phyloP scores from a whole-genome alignment of 2,329 filamentous ascomycete genomes.

The Pezicula rhizophila region DNA sequence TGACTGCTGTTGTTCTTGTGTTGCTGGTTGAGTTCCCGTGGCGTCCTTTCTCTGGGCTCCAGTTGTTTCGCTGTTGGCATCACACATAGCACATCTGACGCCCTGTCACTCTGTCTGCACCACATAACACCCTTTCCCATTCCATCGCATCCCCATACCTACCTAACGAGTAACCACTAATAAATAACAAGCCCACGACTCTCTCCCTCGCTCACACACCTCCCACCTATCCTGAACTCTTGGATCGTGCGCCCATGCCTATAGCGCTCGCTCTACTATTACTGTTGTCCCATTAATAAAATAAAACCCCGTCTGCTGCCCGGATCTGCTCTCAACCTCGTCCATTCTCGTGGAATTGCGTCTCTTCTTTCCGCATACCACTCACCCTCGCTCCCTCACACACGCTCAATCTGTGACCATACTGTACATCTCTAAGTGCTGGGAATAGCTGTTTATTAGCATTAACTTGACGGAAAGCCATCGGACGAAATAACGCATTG shows the following conservation, averaged over 20 bases:
- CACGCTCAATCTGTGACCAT: too few species aligned
- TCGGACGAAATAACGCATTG: not conserved
- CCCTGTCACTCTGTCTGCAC: not conserved
- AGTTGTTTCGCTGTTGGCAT: not conserved
- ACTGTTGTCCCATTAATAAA: not conserved
- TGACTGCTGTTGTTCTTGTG: not conserved
- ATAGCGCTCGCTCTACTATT: not conserved
- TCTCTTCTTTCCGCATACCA: not conserved
- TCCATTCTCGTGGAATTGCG: not conserved
- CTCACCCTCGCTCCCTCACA: not conserved
- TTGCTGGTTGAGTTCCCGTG: not conserved
- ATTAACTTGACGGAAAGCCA: too few species aligned
- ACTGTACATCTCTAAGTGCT: too few species aligned
- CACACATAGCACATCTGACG: not conserved
- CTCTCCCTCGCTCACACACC: not conserved
- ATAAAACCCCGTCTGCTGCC: constrained; percentile 1
- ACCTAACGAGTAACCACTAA: not conserved
- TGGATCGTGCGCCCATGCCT: not conserved
- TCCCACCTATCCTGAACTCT: not conserved
- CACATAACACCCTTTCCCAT: not conserved
- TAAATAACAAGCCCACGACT: not conserved
- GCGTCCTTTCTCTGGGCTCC: not conserved
- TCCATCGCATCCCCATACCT: not conserved
- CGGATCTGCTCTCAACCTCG: not conserved
- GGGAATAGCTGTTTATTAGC: too few species aligned